Percentiles rank a stretch among this genome's conserved stretches.
Evolutionary conservation across 345 rosid species (phyloP).

Genomic region (Acer saccharum): DNA sequence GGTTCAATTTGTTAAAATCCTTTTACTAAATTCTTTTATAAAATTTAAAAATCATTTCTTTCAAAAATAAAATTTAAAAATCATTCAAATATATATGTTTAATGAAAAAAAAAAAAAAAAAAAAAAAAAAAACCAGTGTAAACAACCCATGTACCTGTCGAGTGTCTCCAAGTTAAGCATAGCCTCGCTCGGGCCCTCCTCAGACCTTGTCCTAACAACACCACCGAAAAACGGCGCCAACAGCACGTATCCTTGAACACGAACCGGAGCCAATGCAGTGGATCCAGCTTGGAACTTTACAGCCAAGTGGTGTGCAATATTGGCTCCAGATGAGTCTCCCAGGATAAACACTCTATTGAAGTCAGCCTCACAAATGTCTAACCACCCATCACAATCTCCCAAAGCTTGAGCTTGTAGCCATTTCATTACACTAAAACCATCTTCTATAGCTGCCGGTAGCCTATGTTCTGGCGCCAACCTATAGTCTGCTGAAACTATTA

Average conservation of each 20-base stretch:
- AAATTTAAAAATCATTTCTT: too few species aligned
- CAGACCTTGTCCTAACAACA: conserved; percentile 43
- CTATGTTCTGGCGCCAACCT: conserved; percentile 26
- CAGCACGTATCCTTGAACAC: conserved; percentile 36
- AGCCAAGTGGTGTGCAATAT: conserved; percentile 52
- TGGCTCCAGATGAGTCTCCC: conserved; percentile 56
- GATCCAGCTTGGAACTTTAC: conserved; percentile 30
- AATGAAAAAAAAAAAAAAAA: not conserved
- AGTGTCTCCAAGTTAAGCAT: conserved; percentile 35
- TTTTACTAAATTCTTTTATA: too few species aligned
- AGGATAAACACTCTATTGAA: conserved; percentile 35
- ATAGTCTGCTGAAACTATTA: conserved; percentile 43
- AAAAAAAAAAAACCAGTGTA: not conserved
- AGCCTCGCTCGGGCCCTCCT: conserved; percentile 48
- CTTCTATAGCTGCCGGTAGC: not conserved
- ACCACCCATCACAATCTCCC: conserved; percentile 22
- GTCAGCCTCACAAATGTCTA: conserved; percentile 24
- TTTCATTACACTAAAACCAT: too few species aligned
- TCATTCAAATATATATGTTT: too few species aligned
- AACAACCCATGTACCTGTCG: conserved; percentile 27
- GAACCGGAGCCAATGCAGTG: conserved; percentile 30
- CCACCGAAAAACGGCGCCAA: conserved; percentile 55
- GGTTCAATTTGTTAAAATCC: too few species aligned
- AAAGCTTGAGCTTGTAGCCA: conserved; percentile 18
- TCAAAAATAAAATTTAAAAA: too few species aligned